phyloP scores from a whole-genome alignment of 352 stramenopile species.

The Phytopythium delawarense region DNA sequence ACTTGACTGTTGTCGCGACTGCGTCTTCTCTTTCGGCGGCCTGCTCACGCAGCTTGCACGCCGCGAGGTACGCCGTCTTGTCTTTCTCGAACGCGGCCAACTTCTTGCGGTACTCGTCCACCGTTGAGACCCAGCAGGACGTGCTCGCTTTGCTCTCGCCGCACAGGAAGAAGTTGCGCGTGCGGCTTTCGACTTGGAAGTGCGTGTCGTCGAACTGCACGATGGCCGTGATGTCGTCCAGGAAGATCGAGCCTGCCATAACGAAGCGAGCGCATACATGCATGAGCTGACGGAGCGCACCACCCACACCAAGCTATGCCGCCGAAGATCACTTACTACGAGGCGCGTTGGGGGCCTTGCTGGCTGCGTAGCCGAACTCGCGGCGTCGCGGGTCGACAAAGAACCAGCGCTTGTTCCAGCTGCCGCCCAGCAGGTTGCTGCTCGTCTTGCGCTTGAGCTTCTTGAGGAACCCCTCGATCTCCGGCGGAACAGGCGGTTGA shows the following conservation, averaged over 20 bases:
- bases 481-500: conserved; percentile 46
- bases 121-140: conserved; percentile 72
- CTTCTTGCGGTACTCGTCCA: conserved; percentile 79
- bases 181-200: conserved; percentile 82
- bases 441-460: conserved; percentile 86
- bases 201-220: conserved; percentile 84
- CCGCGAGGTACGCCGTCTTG: conserved; percentile 30
- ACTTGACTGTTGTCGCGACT: not conserved
- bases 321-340: conserved; percentile 30
- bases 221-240: conserved; percentile 85
- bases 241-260: conserved; percentile 63
- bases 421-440: conserved; percentile 52
- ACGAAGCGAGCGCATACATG: not conserved
- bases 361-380: conserved; percentile 74
- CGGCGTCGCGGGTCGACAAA: conserved; percentile 71
- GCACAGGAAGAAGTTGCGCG: conserved; percentile 82
- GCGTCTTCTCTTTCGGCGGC: not conserved
- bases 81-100: conserved; percentile 66
- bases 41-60: conserved; percentile 7
- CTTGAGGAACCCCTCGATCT: conserved; percentile 85
- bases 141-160: conserved; percentile 82
- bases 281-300: not conserved
- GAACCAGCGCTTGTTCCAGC: conserved; percentile 88
- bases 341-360: conserved; percentile 31
- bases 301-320: not conserved